These are phyloP conservation scores for Salix viminalis DNA, from an alignment of 345 rosid genomes.

Conservation along the genomic window DNA sequence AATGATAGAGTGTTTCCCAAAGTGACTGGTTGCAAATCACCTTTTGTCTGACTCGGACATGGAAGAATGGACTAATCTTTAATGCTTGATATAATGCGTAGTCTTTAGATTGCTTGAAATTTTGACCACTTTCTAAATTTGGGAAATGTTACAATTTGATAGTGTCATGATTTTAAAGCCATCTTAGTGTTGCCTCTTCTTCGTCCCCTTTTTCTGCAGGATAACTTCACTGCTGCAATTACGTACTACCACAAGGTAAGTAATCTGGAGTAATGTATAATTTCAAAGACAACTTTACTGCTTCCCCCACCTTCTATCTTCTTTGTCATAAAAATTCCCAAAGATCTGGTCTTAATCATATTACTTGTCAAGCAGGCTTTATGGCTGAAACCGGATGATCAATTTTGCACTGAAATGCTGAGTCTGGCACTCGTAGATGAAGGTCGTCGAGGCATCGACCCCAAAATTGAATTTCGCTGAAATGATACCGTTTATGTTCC, in stretches of 20 bases:
- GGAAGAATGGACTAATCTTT: neutral
- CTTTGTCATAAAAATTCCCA: neutral
- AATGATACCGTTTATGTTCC: neutral
- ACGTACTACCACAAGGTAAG: conserved; percentile 80
- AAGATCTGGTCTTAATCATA: neutral
- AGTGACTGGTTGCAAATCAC: neutral
- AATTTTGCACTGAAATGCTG: conserved; percentile 86
- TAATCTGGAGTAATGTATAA: neutral
- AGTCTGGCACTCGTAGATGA: conserved; percentile 70
- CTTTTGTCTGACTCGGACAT: neutral
- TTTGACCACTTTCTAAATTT: neutral
- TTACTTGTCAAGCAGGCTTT: conserved; percentile 52
- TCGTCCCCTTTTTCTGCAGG: conserved; percentile 39
- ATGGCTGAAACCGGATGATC: conserved; percentile 78
- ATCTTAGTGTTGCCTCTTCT: neutral
- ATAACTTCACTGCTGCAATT: conserved; percentile 72
- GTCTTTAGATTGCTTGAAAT: neutral
- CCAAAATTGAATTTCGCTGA: conserved; percentile 46
- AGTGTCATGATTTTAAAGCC: neutral
- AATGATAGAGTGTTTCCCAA: neutral
- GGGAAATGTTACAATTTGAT: neutral
- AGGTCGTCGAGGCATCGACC: conserved; percentile 53
- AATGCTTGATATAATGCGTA: neutral
- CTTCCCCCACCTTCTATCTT: neutral
- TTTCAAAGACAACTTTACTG: neutral